These are phyloP conservation scores for Acanthochlamys bracteata DNA, from an alignment of 106 monocot genomes.

Conservation along the genomic window DNA sequence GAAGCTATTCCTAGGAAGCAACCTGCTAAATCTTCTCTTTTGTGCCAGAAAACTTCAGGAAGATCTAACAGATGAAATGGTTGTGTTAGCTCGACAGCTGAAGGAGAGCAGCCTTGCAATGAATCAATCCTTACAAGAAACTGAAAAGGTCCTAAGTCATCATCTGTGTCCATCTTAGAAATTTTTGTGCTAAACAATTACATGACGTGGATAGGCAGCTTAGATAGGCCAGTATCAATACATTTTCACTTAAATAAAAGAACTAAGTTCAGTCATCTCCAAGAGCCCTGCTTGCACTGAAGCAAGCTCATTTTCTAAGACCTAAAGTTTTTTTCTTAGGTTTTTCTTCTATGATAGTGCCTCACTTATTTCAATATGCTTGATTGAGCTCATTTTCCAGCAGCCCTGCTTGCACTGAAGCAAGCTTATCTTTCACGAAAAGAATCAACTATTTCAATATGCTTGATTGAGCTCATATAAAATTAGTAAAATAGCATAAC, in stretches of 20 bases:
- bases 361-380: no score
- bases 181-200: neutral
- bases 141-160: constrained; percentile 53
- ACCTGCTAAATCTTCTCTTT: no score
- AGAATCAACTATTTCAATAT: no score
- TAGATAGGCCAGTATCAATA: neutral
- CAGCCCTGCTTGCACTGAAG: neutral
- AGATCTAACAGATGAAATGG: constrained; percentile 96
- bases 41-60: constrained; percentile 79
- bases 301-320: no score
- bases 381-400: neutral
- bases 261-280: no score
- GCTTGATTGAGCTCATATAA: no score
- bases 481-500: no score
- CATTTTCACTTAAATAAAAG: neutral
- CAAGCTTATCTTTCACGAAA: no score
- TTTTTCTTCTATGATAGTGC: no score
- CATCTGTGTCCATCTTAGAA: neutral
- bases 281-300: neutral
- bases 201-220: neutral
- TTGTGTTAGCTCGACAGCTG: constrained; percentile 72
- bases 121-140: constrained; percentile 75
- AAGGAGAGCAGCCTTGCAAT: constrained; percentile 88
- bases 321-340: no score
- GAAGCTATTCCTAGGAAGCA: no score